Evolutionary conservation across 2,329 filamentous ascomycete genomes (phyloP).

Genomic region (Ceratocystis huliohia): DNA sequence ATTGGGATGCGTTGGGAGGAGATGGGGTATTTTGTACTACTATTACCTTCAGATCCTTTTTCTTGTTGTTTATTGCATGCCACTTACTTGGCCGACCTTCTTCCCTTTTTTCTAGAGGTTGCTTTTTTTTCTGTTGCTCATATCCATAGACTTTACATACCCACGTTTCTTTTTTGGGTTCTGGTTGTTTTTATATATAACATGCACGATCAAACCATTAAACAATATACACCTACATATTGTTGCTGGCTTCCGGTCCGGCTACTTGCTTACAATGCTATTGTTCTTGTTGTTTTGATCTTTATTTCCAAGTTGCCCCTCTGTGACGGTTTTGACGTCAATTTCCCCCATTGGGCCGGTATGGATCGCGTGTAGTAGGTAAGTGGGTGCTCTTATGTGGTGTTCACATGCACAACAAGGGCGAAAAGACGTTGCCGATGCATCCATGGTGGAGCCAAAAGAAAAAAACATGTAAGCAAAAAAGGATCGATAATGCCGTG

Average conservation of each 20-base stretch:
- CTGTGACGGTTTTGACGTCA: background rate
- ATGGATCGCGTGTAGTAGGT: background rate
- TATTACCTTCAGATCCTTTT: background rate
- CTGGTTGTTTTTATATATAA: background rate
- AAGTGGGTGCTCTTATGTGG: background rate
- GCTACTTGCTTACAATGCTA: background rate
- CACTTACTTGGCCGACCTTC: background rate
- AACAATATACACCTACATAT: background rate
- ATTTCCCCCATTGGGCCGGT: background rate
- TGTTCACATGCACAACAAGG: constrained; percentile 1
- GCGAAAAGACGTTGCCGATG: background rate
- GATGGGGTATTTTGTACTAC: background rate
- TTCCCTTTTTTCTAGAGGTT: background rate
- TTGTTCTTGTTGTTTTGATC: background rate
- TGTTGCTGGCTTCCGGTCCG: background rate
- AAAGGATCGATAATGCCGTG: background rate
- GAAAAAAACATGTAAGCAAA: background rate
- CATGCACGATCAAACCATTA: background rate
- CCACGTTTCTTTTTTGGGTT: background rate
- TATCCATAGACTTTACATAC: constrained; percentile 8
- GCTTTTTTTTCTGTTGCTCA: background rate
- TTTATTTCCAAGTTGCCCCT: background rate
- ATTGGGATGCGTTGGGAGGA: background rate
- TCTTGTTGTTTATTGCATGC: background rate
- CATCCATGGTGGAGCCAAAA: background rate